Evolutionary conservation across 2,329 filamentous ascomycete genomes (phyloP).

Genomic region (Neofusicoccum laricinum): DNA sequence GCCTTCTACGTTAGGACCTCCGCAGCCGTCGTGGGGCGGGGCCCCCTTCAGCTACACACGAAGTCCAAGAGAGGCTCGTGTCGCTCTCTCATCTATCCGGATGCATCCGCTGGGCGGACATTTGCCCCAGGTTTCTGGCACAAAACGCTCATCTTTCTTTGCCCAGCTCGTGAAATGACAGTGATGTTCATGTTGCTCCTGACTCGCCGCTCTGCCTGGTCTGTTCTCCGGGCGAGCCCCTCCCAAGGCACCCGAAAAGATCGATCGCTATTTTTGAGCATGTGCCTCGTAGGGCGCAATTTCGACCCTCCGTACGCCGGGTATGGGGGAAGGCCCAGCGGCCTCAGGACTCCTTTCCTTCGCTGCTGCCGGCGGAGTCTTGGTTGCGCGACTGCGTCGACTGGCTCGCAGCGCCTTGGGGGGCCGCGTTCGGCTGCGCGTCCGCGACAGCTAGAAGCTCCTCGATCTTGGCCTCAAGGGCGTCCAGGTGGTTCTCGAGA

Average conservation of each 20-base stretch:
- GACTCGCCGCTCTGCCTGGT: conserved; percentile 1
- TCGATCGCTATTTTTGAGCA: not conserved
- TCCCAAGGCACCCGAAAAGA: not conserved
- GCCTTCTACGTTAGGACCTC: conserved; percentile 29
- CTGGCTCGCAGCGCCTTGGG: not conserved
- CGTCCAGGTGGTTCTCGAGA: conserved; percentile 53
- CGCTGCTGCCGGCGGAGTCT: not conserved
- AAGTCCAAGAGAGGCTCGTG: too few species aligned
- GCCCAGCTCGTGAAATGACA: conserved; percentile 23
- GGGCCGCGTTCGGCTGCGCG: not conserved
- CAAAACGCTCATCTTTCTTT: conserved; percentile 17
- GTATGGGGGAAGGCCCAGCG: not conserved
- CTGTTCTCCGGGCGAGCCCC: not conserved
- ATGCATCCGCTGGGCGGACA: not conserved
- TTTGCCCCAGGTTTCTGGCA: not conserved
- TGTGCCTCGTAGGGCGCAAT: not conserved
- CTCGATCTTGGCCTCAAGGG: conserved; percentile 56
- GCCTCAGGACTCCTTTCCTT: not conserved
- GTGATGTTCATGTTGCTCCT: not conserved
- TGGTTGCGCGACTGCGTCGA: not conserved
- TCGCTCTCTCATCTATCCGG: not conserved
- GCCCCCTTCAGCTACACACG: too few species aligned
- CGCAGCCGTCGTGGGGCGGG: not conserved
- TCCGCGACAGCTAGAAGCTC: conserved; percentile 50
- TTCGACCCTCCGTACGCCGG: not conserved